Conservation (phyloP, 176 grass and related monocot species). For the Microstegium vimineum region DNA sequence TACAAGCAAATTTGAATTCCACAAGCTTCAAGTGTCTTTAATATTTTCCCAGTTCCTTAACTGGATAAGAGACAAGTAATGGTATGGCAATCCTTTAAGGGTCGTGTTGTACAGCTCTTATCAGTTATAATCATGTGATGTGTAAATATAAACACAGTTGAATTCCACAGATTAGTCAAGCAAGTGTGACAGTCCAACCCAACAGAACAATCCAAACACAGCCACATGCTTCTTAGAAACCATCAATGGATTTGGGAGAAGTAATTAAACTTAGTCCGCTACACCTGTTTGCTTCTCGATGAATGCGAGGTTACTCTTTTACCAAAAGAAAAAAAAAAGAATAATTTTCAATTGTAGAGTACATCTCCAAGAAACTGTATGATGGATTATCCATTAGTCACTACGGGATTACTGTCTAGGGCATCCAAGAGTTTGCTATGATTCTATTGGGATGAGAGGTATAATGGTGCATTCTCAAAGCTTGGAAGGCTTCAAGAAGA, state of each 20-base stretch:
- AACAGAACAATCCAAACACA: neutral
- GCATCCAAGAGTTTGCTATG: neutral
- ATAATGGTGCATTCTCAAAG: constrained; percentile 1
- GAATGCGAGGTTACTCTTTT: neutral
- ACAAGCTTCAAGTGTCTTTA: neutral
- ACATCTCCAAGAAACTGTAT: neutral
- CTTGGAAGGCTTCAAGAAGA: neutral
- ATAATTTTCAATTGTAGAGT: neutral
- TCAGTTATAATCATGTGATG: constrained; percentile 3
- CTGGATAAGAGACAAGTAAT: neutral
- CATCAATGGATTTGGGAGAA: neutral
- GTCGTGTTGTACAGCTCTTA: neutral
- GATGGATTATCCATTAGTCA: neutral
- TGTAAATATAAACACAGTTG: neutral
- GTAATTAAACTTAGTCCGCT: neutral
- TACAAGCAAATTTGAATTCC: neutral
- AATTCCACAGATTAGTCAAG: neutral
- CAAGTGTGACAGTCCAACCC: neutral
- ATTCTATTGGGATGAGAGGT: neutral
- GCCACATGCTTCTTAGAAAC: neutral
- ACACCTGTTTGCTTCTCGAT: neutral
- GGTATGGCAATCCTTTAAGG: neutral
- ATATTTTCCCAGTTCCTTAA: neutral
- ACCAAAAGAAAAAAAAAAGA: neutral
- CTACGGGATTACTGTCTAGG: neutral